Conservation (phyloP, 208 protist genomes). For the Leishmania mexicana region DNA sequence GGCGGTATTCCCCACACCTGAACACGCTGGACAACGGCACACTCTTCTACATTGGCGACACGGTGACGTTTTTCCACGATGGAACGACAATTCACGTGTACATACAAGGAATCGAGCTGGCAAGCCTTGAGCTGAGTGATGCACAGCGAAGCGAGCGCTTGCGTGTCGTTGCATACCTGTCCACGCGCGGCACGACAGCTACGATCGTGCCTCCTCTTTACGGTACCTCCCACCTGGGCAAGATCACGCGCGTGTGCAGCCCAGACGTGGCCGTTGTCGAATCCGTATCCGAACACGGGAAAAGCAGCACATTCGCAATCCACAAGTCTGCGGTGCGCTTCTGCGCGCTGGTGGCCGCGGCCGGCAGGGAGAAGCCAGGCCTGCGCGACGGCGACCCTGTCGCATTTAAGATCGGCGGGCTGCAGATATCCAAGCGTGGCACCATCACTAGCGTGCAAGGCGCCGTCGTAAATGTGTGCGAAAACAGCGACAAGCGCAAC, state of each 20-base stretch:
- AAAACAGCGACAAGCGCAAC: conserved; percentile 60
- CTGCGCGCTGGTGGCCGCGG: conserved; percentile 67
- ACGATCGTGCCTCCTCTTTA: conserved; percentile 76
- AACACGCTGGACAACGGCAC: conserved; percentile 36
- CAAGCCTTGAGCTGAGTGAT: conserved; percentile 27
- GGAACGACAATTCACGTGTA: conserved; percentile 45
- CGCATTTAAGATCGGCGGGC: conserved; percentile 58
- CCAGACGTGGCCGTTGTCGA: conserved; percentile 78
- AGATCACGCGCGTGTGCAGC: conserved; percentile 55
- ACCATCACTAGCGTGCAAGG: conserved; percentile 42
- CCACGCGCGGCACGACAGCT: conserved; percentile 65
- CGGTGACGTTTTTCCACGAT: conserved; percentile 62
- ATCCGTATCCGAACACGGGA: conserved; percentile 34
- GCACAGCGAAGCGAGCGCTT: conserved; percentile 38
- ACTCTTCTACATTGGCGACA: conserved; percentile 85
- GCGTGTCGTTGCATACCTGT: conserved; percentile 74
- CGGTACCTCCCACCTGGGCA: conserved; percentile 71
- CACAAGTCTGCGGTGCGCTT: conserved; percentile 73
- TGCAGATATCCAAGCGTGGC: conserved; percentile 67
- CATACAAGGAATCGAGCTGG: conserved; percentile 36
- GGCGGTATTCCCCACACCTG: conserved; percentile 51
- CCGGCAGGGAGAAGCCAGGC: neutral
- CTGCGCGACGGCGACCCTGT: conserved; percentile 55
- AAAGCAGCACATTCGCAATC: conserved; percentile 39
- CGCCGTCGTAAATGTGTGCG: conserved; percentile 52